phyloP scores from a whole-genome alignment of 2,329 filamentous ascomycete genomes.

The Monilinia aucupariae region DNA sequence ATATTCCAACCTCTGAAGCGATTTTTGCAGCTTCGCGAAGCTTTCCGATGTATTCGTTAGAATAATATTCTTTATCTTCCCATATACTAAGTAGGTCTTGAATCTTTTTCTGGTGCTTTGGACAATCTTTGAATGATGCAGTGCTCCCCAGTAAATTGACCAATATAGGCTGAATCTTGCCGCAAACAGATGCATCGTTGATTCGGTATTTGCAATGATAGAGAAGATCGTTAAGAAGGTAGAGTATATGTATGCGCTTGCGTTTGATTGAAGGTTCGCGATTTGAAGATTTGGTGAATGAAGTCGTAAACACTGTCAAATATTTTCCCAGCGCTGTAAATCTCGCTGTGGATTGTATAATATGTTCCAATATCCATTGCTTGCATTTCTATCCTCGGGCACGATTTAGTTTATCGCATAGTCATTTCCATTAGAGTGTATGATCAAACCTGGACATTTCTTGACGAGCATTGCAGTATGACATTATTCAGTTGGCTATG shows the following conservation, averaged over 20 bases:
- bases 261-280: slow-evolving; percentile 55
- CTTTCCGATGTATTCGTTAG: slow-evolving; percentile 46
- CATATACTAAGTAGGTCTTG: slow-evolving; percentile 62
- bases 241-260: slow-evolving; percentile 69
- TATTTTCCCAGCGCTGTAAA: slow-evolving; percentile 68
- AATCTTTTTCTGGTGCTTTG: slow-evolving; percentile 63
- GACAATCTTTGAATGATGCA: slow-evolving; percentile 52
- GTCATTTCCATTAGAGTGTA: slow-evolving; percentile 33
- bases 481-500: slow-evolving; percentile 59
- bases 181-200: slow-evolving; percentile 47
- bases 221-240: slow-evolving; percentile 72
- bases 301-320: slow-evolving; percentile 61
- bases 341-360: slow-evolving; percentile 62
- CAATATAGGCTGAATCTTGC: slow-evolving; percentile 53
- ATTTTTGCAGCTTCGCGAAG: slow-evolving; percentile 54
- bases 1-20: slow-evolving; percentile 33
- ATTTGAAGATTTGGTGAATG: slow-evolving; percentile 40
- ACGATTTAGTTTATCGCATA: slow-evolving; percentile 37
- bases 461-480: slow-evolving; percentile 65
- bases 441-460: slow-evolving; percentile 79
- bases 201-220: slow-evolving; percentile 58
- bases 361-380: slow-evolving; percentile 71
- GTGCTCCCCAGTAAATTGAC: slow-evolving; percentile 56
- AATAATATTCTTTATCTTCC: slow-evolving; percentile 61
- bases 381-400: slow-evolving; percentile 69